These are phyloP conservation scores for Iodosphaeria phyllophila DNA, from an alignment of 2,329 filamentous ascomycete species.

Conservation along the genomic window DNA sequence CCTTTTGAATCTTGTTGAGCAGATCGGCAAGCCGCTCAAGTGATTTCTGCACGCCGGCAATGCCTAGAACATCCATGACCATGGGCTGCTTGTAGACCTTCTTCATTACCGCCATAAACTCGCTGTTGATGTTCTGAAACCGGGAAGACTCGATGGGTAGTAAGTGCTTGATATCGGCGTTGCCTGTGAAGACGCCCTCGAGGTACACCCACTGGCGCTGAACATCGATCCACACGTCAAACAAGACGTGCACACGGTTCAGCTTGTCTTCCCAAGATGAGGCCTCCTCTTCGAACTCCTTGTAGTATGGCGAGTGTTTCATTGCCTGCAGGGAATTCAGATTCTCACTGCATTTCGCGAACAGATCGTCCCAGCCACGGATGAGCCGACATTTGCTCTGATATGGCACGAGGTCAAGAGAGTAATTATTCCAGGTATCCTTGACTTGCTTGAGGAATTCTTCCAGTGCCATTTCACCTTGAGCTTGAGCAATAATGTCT, in stretches of 20 bases:
- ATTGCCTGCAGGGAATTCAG: conserved; percentile 95
- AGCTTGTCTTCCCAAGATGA: conserved; percentile 95
- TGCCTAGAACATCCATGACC: conserved; percentile 88
- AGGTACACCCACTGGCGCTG: conserved; percentile 99
- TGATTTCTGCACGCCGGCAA: conserved; percentile 89
- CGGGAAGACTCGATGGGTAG: conserved; percentile 89
- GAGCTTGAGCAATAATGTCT: conserved; percentile 86
- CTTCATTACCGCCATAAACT: conserved; percentile 98
- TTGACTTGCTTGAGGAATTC: conserved; percentile 94
- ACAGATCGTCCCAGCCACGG: conserved; percentile 93
- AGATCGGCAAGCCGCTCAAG: conserved; percentile 90
- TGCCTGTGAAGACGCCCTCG: conserved; percentile 96
- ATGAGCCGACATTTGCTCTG: conserved; percentile 97
- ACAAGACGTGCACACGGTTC: conserved; percentile 90
- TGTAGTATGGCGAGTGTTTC: conserved; percentile 98
- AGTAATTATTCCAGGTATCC: conserved; percentile 92
- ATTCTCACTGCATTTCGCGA: conserved; percentile 96
- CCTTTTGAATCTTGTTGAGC: conserved; percentile 98
- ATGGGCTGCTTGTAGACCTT: conserved; percentile 95
- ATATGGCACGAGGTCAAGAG: conserved; percentile 86
- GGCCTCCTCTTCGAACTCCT: conserved; percentile 96
- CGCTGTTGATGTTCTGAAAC: conserved; percentile 98
- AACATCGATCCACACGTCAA: conserved; percentile 99
- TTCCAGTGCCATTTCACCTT: conserved; percentile 95
- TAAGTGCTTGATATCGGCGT: conserved; percentile 95